Base-by-base conservation (phyloP, 108 stramenopile genomes). In the Mayamaea pseudoterrestris region DNA sequence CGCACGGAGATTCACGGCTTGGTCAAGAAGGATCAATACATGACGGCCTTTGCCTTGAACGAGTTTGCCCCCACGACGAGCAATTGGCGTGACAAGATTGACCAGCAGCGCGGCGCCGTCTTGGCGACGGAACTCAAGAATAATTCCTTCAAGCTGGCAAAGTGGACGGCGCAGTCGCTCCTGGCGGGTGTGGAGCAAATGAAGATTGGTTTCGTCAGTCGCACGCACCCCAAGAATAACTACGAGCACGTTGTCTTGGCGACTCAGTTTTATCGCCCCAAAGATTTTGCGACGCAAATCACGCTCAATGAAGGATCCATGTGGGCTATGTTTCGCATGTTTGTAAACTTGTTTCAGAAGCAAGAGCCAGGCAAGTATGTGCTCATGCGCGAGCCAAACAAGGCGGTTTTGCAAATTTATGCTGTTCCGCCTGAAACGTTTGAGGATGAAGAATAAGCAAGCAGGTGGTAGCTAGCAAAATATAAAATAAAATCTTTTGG, bases 311-410 rank as follows among this genome's bases (percentile, higher is more conserved):
- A 88, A 64, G 76, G 72, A 35, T 87, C 85, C 55, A 95, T 97
- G 93, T 99, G 98, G 98, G 94, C 93, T 25, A 93, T 97, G 59
- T 74, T 99, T 53, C 89, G 96, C 45, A 76, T 91, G 85, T 85
- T 97, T 55, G 69, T 92, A 27, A 80, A 95, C 43, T 57, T 96
- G 44, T 65, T 99, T 37, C 55, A 63, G 45, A 71, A 78, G 64
- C 80, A 88, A 42, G 70, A 83, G 13, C 87, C 90, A 43, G 95
- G 96, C 31, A 99, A 98, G 79, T 99, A 93, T 56, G 94, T 99
- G 23, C 59, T 99, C 44, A 78, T 97, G 84, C 65, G 90, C 43
- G 95, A 99, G 60, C 95, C 95, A 13, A 93, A 93, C 70, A 94
- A 94, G 76, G 79, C 93, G n/a, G 50, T 90, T 34, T 56, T 99